Conservation (phyloP, 2,329 filamentous ascomycete species). For the Xylariaceae sp. region DNA sequence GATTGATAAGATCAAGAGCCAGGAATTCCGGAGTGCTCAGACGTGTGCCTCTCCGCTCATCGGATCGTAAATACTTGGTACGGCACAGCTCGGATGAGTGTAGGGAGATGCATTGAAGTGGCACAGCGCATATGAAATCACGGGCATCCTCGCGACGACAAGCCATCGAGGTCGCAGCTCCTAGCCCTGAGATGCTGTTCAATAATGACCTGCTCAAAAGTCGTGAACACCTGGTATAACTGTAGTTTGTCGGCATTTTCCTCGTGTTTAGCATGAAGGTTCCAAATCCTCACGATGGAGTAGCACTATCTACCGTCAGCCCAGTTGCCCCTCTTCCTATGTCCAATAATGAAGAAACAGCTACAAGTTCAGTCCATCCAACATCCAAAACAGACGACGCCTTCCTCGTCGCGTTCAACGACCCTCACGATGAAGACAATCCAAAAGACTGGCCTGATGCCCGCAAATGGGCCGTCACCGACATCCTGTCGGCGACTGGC, state of each 20-base stretch:
- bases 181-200: too few species aligned
- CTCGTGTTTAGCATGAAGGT: too few species aligned
- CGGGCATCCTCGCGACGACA: too few species aligned
- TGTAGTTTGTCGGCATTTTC: too few species aligned
- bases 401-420: slow-evolving; percentile 10
- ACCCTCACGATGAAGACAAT: slow-evolving; percentile 26
- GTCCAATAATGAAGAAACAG: neutral
- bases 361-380: neutral
- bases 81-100: too few species aligned
- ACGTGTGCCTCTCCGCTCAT: neutral
- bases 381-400: slow-evolving; percentile 5
- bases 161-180: too few species aligned
- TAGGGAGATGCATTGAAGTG: too few species aligned
- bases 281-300: too few species aligned
- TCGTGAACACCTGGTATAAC: too few species aligned
- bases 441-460: slow-evolving; percentile 34
- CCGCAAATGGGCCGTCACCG: slow-evolving; percentile 45
- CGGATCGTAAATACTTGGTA: slow-evolving; percentile 1
- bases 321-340: neutral
- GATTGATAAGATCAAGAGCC: slow-evolving; percentile 12
- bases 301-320: too few species aligned
- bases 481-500: slow-evolving; percentile 43
- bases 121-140: too few species aligned
- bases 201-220: too few species aligned
- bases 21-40: neutral